These are phyloP conservation scores for Diaporthe destruens DNA, from an alignment of 2,329 filamentous ascomycete species.

Conservation along the genomic window DNA sequence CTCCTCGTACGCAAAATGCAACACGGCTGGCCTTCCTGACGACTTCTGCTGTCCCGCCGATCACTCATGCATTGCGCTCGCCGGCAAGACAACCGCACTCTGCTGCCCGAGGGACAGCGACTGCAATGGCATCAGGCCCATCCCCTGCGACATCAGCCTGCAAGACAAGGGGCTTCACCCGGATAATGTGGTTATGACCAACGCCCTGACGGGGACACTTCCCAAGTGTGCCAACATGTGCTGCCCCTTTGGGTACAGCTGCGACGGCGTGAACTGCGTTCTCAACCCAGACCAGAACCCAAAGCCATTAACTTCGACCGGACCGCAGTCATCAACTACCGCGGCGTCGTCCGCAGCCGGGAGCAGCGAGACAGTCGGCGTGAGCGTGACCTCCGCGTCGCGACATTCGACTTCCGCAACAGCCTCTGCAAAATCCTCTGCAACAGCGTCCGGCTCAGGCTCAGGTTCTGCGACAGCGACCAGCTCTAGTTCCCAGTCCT, in stretches of 20 bases:
- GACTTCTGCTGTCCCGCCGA: constrained; percentile 75
- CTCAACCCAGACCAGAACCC: constrained; percentile 64
- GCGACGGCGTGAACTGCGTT: constrained; percentile 65
- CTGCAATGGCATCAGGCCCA: constrained; percentile 73
- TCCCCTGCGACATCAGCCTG: constrained; percentile 72
- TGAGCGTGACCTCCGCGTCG: constrained; percentile 43
- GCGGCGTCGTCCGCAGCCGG: constrained; percentile 44
- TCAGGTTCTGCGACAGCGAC: constrained; percentile 44
- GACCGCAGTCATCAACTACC: constrained; percentile 44
- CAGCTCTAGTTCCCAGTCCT: constrained; percentile 42
- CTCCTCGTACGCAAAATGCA: constrained; percentile 62
- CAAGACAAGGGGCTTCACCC: constrained; percentile 72
- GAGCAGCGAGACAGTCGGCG: constrained; percentile 39
- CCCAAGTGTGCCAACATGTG: constrained; percentile 71
- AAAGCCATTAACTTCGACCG: constrained; percentile 43
- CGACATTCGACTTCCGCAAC: constrained; percentile 38
- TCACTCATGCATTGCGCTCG: constrained; percentile 70
- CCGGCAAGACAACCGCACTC: constrained; percentile 74
- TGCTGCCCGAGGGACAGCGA: constrained; percentile 74
- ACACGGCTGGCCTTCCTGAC: constrained; percentile 64
- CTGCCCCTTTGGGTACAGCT: constrained; percentile 80
- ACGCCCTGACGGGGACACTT: constrained; percentile 68
- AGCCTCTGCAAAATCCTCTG: constrained; percentile 42
- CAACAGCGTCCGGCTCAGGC: constrained; percentile 43
- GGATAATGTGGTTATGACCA: constrained; percentile 74